Evolutionary conservation across 257 asterid species (phyloP).

Genomic region (Capsicum pubescens): DNA sequence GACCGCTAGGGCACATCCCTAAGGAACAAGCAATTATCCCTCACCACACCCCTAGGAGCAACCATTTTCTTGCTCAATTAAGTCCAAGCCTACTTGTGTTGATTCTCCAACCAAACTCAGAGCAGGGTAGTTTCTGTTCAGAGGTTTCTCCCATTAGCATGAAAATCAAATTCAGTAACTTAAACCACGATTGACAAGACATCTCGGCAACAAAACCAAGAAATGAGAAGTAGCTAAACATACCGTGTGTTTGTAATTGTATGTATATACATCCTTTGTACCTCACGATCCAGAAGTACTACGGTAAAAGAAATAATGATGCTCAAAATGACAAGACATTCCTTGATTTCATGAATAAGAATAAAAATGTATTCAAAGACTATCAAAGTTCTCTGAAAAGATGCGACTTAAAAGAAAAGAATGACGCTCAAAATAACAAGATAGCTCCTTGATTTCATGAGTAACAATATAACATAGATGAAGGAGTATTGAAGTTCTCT

Average conservation of each 20-base stretch:
- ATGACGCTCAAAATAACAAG: conserved; percentile 38
- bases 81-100: background rate
- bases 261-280: background rate
- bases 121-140: background rate
- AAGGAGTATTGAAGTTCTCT: conserved; percentile 30
- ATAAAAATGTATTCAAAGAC: background rate
- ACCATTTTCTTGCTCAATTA: background rate
- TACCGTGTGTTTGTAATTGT: too few relatives aligned
- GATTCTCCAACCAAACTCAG: background rate
- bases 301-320: conserved; percentile 32
- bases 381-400: conserved; percentile 34
- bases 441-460: conserved; percentile 37
- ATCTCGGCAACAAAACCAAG: background rate
- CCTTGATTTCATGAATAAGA: background rate
- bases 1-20: background rate
- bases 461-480: conserved; percentile 33
- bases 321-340: background rate
- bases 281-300: background rate
- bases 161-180: background rate
- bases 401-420: conserved; percentile 9
- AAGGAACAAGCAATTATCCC: background rate
- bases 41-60: background rate
- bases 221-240: too few relatives aligned
- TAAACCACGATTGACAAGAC: background rate
- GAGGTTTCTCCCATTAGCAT: background rate